phyloP scores from a whole-genome alignment of 768 basidiomycete genomes.

The Porphyrellus cyaneotinctus region DNA sequence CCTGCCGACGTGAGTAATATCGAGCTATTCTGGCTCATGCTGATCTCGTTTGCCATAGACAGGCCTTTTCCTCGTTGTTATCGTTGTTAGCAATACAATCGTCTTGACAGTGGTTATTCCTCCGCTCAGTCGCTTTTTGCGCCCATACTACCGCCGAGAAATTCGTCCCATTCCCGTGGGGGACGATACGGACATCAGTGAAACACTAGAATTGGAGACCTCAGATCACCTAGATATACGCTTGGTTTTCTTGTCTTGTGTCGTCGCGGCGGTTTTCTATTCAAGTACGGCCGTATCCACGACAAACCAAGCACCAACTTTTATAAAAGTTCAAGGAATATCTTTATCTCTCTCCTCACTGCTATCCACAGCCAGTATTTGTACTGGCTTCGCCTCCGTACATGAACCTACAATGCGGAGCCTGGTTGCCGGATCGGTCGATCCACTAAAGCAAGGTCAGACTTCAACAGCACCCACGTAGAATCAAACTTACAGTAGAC shows the following conservation, averaged over 20 bases:
- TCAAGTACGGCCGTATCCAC: constrained; percentile 12
- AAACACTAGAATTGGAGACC: constrained; percentile 1
- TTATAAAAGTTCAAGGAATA: constrained; percentile 3
- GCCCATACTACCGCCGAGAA: constrained; percentile 21
- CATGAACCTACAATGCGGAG: constrained; percentile 23
- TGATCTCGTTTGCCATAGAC: constrained; percentile 16
- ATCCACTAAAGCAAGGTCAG: constrained; percentile 28
- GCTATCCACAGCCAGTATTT: constrained; percentile 12
- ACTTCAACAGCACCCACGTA: too few relatives aligned
- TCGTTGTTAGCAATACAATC: constrained; percentile 16
- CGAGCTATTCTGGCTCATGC: background rate
- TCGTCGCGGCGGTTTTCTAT: constrained; percentile 10
- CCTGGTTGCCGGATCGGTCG: constrained; percentile 26
- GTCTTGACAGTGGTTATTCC: constrained; percentile 21
- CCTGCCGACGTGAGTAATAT: constrained; percentile 22
- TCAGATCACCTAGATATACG: constrained; percentile 32
- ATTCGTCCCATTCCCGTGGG: background rate
- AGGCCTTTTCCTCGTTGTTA: constrained; percentile 22
- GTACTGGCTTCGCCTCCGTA: constrained; percentile 13
- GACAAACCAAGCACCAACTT: constrained; percentile 3
- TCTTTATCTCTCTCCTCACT: background rate
- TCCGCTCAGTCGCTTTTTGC: constrained; percentile 21
- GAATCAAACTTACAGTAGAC: background rate
- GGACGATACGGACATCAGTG: background rate
- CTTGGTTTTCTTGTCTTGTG: constrained; percentile 20